phyloP scores from a whole-genome alignment of 768 basidiomycete species.

The Pseudohyphozyma bogoriensis region DNA sequence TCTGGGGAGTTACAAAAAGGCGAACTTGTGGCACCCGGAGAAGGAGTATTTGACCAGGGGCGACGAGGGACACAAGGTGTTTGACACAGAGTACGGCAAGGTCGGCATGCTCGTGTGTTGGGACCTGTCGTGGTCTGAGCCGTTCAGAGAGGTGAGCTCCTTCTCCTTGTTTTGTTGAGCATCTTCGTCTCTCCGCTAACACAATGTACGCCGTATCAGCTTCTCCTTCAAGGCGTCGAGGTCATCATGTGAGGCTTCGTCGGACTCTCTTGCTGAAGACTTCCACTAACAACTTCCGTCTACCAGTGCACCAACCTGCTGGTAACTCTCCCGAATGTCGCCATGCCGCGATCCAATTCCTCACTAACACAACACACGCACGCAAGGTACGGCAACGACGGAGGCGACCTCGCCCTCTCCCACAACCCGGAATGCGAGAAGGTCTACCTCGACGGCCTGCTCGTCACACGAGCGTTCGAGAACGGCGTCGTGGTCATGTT shows the following conservation, averaged over 20 bases:
- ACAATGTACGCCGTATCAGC: neutral
- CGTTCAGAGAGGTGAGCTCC: slow-evolving; percentile 2
- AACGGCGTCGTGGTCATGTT: slow-evolving; percentile 28
- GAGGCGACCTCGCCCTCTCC: slow-evolving; percentile 1
- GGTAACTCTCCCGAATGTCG: slow-evolving; percentile 18
- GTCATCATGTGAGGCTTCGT: slow-evolving; percentile 3
- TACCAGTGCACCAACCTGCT: slow-evolving; percentile 28
- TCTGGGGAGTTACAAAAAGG: slow-evolving; percentile 6
- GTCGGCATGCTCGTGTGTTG: slow-evolving; percentile 29
- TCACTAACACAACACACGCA: no score
- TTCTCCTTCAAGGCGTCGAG: slow-evolving; percentile 14
- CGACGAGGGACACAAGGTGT: slow-evolving; percentile 26
- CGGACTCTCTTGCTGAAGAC: no score
- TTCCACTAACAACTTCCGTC: neutral
- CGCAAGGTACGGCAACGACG: no score
- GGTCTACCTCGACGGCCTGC: slow-evolving; percentile 22
- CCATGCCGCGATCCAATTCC: no score
- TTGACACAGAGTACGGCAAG: slow-evolving; percentile 25
- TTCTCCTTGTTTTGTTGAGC: neutral
- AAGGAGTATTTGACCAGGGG: slow-evolving; percentile 23
- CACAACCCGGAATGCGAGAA: slow-evolving; percentile 21
- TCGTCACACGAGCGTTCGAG: slow-evolving; percentile 28
- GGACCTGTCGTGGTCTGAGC: slow-evolving; percentile 19
- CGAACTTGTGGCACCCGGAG: slow-evolving; percentile 7
- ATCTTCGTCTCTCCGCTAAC: neutral